Percentiles rank a stretch among this genome's conserved stretches.
phyloP scores from a whole-genome alignment of 495 filamentous ascomycete species.

The Penicillium paxilli region DNA sequence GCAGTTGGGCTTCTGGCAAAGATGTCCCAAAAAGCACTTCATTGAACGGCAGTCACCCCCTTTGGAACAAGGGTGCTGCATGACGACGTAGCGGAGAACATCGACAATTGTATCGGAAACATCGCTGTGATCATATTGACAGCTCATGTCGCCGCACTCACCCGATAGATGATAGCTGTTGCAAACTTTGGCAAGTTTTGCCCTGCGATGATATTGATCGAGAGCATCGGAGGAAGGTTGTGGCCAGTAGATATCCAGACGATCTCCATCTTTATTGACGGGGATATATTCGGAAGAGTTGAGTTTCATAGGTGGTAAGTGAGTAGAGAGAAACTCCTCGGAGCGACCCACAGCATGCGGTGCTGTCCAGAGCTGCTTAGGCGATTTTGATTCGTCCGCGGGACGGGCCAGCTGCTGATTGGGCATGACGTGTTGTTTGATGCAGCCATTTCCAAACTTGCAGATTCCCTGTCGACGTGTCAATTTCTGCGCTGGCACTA shows the following conservation, averaged over 20 bases:
- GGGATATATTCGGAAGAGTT: constrained; percentile 36
- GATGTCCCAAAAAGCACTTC: constrained; percentile 46
- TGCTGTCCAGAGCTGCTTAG: constrained; percentile 19
- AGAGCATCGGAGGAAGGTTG: constrained; percentile 26
- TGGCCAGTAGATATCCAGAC: constrained; percentile 40
- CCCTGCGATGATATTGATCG: constrained; percentile 32
- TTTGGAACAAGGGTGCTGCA: constrained; percentile 36
- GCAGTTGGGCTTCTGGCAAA: constrained; percentile 45
- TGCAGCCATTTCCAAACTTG: constrained; percentile 38
- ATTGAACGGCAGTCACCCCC: constrained; percentile 37
- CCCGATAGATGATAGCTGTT: constrained; percentile 44
- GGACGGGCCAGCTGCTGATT: constrained; percentile 26
- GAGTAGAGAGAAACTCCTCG: constrained; percentile 22
- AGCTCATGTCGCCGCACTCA: constrained; percentile 35
- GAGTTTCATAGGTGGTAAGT: constrained; percentile 22
- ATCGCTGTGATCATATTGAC: constrained; percentile 40
- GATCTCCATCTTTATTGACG: constrained; percentile 45
- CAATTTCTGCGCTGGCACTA: background rate
- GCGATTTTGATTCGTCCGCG: constrained; percentile 19
- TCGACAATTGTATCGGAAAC: constrained; percentile 30
- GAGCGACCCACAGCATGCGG: constrained; percentile 21
- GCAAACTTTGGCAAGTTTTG: constrained; percentile 40
- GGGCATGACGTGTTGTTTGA: constrained; percentile 37
- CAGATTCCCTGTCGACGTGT: constrained; percentile 35
- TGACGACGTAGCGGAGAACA: constrained; percentile 39